Evolutionary conservation across 2,329 filamentous ascomycete species (phyloP).

Genomic region (Pyricularia sp.): DNA sequence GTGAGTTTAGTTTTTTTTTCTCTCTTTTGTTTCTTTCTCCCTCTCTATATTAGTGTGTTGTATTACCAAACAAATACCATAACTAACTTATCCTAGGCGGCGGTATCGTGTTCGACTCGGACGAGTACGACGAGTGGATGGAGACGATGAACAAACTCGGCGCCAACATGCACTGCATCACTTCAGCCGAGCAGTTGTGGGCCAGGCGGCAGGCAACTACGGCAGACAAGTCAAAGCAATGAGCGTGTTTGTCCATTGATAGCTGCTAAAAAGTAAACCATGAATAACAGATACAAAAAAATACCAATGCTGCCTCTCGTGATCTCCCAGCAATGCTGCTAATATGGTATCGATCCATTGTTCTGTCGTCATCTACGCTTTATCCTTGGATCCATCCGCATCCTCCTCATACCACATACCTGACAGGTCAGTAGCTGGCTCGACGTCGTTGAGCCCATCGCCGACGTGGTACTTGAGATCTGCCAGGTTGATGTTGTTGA

Average conservation of each 20-base stretch:
- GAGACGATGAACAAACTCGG: slow-evolving; percentile 94
- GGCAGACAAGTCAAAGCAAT: background rate
- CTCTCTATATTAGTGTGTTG: background rate
- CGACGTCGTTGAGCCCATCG: slow-evolving; percentile 24
- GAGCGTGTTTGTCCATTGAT: background rate
- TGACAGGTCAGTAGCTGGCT: slow-evolving; percentile 26
- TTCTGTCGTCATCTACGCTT: background rate
- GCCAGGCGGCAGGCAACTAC: slow-evolving; percentile 19
- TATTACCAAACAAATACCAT: background rate
- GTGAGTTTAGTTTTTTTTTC: slow-evolving; percentile 23
- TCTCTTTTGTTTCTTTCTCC: background rate
- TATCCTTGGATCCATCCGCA: slow-evolving; percentile 8
- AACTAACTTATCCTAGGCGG: slow-evolving; percentile 41
- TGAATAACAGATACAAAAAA: background rate
- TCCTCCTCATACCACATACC: slow-evolving; percentile 19
- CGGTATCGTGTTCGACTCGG: slow-evolving; percentile 90
- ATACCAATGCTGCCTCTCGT: background rate
- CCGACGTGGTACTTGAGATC: slow-evolving; percentile 23
- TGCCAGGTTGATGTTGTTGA: slow-evolving; percentile 31
- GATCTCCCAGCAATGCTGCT: background rate
- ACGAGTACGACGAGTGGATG: slow-evolving; percentile 83
- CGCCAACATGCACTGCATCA: slow-evolving; percentile 83
- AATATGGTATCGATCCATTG: background rate
- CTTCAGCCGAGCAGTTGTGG: slow-evolving; percentile 66
- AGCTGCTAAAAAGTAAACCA: background rate